Conservation (phyloP, 768 basidiomycete genomes). For the Suillus plorans region DNA sequence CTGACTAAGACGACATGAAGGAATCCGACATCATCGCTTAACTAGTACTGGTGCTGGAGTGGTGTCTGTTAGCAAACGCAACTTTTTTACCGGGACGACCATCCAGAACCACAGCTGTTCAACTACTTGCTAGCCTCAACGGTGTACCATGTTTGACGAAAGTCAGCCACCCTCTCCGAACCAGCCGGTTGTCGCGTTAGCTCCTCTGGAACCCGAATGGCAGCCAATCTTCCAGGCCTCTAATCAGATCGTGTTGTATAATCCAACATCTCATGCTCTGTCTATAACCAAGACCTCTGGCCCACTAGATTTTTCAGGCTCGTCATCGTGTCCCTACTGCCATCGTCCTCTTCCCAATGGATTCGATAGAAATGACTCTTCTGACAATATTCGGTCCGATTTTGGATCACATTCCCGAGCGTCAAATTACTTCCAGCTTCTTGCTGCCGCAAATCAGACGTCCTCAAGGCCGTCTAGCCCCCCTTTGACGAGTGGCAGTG, state of each 20-base stretch:
- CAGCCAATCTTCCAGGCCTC: slow-evolving; percentile 80
- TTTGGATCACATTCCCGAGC: slow-evolving; percentile 52
- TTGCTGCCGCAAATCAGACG: slow-evolving; percentile 71
- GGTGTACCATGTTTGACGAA: slow-evolving; percentile 28
- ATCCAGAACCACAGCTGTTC: neutral
- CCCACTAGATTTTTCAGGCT: slow-evolving; percentile 22
- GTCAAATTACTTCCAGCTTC: slow-evolving; percentile 78
- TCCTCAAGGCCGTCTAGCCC: slow-evolving; percentile 55
- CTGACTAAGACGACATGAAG: no score
- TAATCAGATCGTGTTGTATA: slow-evolving; percentile 86
- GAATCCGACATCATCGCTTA: no score
- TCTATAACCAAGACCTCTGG: slow-evolving; percentile 49
- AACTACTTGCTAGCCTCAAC: neutral
- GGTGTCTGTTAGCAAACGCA: neutral
- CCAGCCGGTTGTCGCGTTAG: slow-evolving; percentile 29
- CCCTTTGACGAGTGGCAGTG: slow-evolving; percentile 25
- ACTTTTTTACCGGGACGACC: neutral
- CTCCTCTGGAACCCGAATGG: slow-evolving; percentile 47
- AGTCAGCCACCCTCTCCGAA: slow-evolving; percentile 31
- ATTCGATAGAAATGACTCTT: slow-evolving; percentile 31
- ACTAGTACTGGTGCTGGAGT: no score
- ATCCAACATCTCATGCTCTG: slow-evolving; percentile 81
- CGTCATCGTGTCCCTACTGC: slow-evolving; percentile 69
- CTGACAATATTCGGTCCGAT: slow-evolving; percentile 34
- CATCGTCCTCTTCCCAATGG: slow-evolving; percentile 55